Conservation (phyloP, 140 eudicot species). For the Anethum foeniculum region DNA sequence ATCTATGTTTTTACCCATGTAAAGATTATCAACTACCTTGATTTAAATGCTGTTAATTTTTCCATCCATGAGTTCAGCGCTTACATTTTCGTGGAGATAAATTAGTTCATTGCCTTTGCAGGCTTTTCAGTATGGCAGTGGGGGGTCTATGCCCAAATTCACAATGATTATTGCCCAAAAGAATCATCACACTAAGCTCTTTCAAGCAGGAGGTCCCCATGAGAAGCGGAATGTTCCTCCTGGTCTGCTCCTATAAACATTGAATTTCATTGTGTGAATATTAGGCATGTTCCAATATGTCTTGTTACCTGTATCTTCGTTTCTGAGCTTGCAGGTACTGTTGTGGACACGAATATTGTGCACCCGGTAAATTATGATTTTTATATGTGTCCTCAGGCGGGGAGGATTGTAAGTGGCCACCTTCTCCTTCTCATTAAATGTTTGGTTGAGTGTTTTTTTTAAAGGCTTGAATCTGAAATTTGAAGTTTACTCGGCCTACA, state of each 20-base stretch:
- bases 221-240: constrained; percentile 58
- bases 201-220: constrained; percentile 38
- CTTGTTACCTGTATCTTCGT: not conserved
- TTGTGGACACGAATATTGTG: constrained; percentile 68
- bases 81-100: no score
- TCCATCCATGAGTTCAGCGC: not conserved
- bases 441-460: no score
- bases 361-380: constrained; percentile 88
- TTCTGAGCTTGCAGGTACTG: constrained; percentile 46
- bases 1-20: not conserved
- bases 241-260: constrained; percentile 29
- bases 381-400: constrained; percentile 84
- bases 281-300: not conserved
- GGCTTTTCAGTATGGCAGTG: no score
- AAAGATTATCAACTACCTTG: not conserved
- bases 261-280: not conserved
- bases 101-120: not conserved
- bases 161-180: constrained; percentile 85
- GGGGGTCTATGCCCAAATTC: constrained; percentile 24
- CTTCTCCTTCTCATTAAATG: not conserved
- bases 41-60: no score
- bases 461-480: no score
- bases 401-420: constrained; percentile 65
- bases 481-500: not conserved
- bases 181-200: constrained; percentile 70